phyloP scores from a whole-genome alignment of 2,329 filamentous ascomycete genomes.

The Ascochyta viciae-villosae region DNA sequence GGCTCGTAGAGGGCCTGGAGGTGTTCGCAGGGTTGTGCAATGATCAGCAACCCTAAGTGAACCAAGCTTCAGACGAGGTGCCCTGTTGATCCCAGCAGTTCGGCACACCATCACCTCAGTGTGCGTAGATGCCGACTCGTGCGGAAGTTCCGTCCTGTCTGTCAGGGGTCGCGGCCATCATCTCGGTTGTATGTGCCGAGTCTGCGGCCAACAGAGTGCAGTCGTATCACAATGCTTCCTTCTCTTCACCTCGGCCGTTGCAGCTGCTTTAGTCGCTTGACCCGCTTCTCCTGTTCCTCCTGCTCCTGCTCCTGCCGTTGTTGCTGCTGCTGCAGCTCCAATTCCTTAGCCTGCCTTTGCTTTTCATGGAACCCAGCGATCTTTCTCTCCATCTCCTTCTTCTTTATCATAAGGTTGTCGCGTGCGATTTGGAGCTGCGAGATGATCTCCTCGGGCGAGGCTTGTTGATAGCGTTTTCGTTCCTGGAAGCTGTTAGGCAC shows the following conservation, averaged over 20 bases:
- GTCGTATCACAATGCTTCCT: neutral
- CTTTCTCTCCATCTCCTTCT: constrained; percentile 63
- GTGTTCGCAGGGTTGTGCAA: too few relatives aligned
- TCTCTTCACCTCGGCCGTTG: constrained; percentile 3
- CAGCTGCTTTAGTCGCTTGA: neutral
- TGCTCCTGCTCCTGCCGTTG: neutral
- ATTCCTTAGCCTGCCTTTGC: constrained; percentile 18
- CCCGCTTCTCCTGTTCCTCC: neutral
- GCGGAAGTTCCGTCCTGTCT: too few relatives aligned
- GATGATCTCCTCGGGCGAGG: constrained; percentile 62
- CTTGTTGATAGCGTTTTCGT: constrained; percentile 56
- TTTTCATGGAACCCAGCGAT: constrained; percentile 48
- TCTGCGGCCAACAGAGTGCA: too few relatives aligned
- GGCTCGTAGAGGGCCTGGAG: too few relatives aligned
- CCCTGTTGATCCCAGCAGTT: too few relatives aligned
- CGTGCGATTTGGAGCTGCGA: constrained; percentile 60
- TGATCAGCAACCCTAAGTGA: too few relatives aligned
- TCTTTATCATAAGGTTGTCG: constrained; percentile 59
- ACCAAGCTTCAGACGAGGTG: too few relatives aligned
- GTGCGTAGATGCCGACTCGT: too few relatives aligned
- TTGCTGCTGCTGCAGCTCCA: constrained; percentile 11
- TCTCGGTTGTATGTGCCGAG: too few relatives aligned
- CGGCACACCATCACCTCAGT: too few relatives aligned
- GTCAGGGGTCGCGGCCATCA: too few relatives aligned
- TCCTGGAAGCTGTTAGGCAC: constrained; percentile 42